Evolutionary conservation across 2,329 filamentous ascomycete genomes (phyloP).

Genomic region (Penicillium sp.): DNA sequence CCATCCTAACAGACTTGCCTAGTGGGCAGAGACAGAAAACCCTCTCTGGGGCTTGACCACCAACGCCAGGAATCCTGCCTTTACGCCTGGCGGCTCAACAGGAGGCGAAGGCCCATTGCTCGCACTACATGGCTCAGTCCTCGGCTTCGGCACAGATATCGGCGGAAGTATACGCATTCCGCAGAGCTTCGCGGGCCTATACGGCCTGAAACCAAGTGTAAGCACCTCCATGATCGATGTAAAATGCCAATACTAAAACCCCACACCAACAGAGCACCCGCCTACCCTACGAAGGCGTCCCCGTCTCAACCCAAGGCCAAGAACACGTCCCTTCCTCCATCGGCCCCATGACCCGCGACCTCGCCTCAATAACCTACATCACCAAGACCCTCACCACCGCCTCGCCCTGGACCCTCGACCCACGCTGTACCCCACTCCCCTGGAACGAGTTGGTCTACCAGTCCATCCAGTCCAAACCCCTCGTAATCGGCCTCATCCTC

Average conservation of each 20-base stretch:
- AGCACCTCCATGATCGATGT: slow-evolving; percentile 12
- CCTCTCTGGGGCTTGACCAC: slow-evolving; percentile 55
- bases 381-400: slow-evolving; percentile 53
- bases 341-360: slow-evolving; percentile 60
- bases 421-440: slow-evolving; percentile 55
- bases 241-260: neutral
- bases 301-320: slow-evolving; percentile 65
- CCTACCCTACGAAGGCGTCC: slow-evolving; percentile 60
- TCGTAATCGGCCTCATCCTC: slow-evolving; percentile 54
- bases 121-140: slow-evolving; percentile 44
- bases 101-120: slow-evolving; percentile 50
- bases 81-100: slow-evolving; percentile 53
- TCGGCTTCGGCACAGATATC: slow-evolving; percentile 57
- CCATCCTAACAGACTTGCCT: neutral
- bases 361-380: slow-evolving; percentile 53
- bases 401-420: slow-evolving; percentile 58
- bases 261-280: slow-evolving; percentile 52
- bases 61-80: slow-evolving; percentile 46
- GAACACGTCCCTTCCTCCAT: slow-evolving; percentile 65
- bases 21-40: slow-evolving; percentile 60
- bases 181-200: slow-evolving; percentile 51
- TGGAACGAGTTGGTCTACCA: slow-evolving; percentile 55
- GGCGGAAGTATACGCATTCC: slow-evolving; percentile 56
- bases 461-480: slow-evolving; percentile 43
- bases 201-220: slow-evolving; percentile 50